Percentiles rank a stretch among this genome's conserved stretches.
phyloP scores from a whole-genome alignment of 1,139 yeast species.

The Spencermartinsiella ligniputridi region DNA sequence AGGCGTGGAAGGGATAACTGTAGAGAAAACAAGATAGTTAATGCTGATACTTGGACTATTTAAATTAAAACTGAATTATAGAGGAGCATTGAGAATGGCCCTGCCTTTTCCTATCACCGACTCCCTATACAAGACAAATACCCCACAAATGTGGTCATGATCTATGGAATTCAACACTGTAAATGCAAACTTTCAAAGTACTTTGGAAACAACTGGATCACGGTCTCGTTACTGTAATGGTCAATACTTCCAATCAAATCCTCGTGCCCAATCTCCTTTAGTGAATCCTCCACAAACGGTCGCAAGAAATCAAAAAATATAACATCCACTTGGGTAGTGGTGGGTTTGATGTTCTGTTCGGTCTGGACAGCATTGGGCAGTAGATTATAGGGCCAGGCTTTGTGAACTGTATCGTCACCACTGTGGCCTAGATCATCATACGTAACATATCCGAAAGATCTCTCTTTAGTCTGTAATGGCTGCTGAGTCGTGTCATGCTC shows the following conservation, averaged over 20 bases:
- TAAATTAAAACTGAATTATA: too few relatives aligned
- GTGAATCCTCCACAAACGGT: slow-evolving; percentile 57
- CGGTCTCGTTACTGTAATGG: slow-evolving; percentile 48
- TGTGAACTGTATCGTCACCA: slow-evolving; percentile 89
- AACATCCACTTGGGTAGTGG: slow-evolving; percentile 50
- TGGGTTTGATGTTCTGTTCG: slow-evolving; percentile 28
- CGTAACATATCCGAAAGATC: slow-evolving; percentile 67
- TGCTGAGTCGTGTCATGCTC: neutral
- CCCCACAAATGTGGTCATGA: too few relatives aligned
- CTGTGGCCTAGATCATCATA: slow-evolving; percentile 74
- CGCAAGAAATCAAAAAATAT: slow-evolving; percentile 75
- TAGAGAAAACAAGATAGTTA: too few relatives aligned
- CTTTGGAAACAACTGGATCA: slow-evolving; percentile 42
- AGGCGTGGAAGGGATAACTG: too few relatives aligned
- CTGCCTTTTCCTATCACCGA: too few relatives aligned
- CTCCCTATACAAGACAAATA: too few relatives aligned
- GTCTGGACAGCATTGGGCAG: slow-evolving; percentile 77
- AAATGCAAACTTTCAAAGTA: slow-evolving; percentile 17
- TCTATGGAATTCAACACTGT: too few relatives aligned
- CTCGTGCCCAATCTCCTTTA: slow-evolving; percentile 31
- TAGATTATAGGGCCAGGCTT: slow-evolving; percentile 51
- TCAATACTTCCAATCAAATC: slow-evolving; percentile 23
- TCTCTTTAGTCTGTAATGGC: neutral
- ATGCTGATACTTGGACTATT: too few relatives aligned
- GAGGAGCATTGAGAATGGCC: too few relatives aligned